Percentiles rank a stretch among this genome's conserved stretches.
Evolutionary conservation across 2,329 filamentous ascomycete species (phyloP).

Genomic region (Fusarium mundagurra): DNA sequence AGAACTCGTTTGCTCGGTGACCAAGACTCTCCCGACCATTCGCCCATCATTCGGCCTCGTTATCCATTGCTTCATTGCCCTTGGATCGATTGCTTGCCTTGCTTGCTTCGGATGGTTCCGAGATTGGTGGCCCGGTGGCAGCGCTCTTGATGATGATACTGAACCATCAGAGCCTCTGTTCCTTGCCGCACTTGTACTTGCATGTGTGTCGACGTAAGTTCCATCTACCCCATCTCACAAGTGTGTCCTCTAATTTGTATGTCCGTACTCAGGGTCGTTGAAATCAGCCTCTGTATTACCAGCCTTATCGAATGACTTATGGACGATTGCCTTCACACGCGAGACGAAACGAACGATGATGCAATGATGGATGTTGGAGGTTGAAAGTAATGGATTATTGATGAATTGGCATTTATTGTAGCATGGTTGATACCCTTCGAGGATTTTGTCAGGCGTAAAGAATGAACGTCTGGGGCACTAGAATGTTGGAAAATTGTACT

Average conservation of each 20-base stretch:
- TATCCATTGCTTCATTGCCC: background rate
- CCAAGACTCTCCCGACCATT: background rate
- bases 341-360: background rate
- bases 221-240: accelerated
- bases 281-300: background rate
- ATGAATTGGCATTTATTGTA: background rate
- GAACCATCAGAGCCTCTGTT: background rate
- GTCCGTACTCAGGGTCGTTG: background rate
- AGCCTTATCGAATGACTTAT: background rate
- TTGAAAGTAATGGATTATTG: background rate
- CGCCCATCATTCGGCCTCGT: background rate
- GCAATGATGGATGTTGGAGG: accelerated
- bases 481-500: no score
- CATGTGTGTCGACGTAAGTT: background rate
- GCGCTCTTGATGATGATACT: background rate
- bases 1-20: background rate
- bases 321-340: accelerated
- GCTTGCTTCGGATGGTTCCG: background rate
- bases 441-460: background rate
- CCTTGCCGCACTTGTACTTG: background rate
- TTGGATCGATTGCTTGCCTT: background rate
- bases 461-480: no score
- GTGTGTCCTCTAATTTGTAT: accelerated
- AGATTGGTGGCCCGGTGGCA: background rate
- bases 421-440: background rate